A percentile compares a stretch with the other conserved stretches of the same genome.
phyloP scores from a whole-genome alignment of 2,329 filamentous ascomycete species.

The Alternaria sp. region DNA sequence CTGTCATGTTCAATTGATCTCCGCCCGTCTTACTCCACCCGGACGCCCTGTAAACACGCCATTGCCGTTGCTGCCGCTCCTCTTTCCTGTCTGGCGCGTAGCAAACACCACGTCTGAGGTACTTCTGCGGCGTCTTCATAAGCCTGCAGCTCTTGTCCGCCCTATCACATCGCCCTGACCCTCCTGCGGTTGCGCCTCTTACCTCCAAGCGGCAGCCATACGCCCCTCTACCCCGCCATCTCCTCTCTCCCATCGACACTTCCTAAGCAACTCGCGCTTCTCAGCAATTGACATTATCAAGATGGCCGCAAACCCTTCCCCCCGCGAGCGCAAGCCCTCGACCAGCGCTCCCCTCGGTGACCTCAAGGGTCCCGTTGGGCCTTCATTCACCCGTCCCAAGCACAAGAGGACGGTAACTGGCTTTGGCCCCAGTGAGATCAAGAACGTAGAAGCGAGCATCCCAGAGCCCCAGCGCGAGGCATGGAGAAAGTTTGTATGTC shows the following conservation, averaged over 20 bases:
- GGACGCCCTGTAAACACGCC: background rate
- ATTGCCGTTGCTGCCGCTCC: conserved; percentile 3
- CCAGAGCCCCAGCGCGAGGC: conserved; percentile 86
- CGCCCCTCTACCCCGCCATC: conserved; percentile 36
- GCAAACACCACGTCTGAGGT: conserved; percentile 1
- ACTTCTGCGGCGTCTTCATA: conserved; percentile 1
- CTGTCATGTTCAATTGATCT: background rate
- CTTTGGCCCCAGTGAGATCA: conserved; percentile 89
- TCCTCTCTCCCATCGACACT: conserved; percentile 30
- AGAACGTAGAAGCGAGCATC: conserved; percentile 88
- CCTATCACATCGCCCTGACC: background rate
- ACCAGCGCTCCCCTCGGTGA: conserved; percentile 83
- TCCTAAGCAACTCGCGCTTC: conserved; percentile 30
- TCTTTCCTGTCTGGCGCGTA: background rate
- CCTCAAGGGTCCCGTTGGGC: conserved; percentile 84
- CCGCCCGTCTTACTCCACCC: background rate
- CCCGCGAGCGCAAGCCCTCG: conserved; percentile 80
- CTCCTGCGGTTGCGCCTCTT: conserved; percentile 10
- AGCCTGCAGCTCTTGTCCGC: conserved; percentile 4
- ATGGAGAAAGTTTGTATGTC: conserved; percentile 66
- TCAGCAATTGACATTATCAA: conserved; percentile 37
- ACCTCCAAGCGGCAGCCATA: conserved; percentile 1
- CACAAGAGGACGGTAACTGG: conserved; percentile 97
- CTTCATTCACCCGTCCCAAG: conserved; percentile 88
- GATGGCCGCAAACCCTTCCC: conserved; percentile 45